Base-by-base conservation (phyloP, 2,329 filamentous ascomycete genomes). In the Coniella lustricola region DNA sequence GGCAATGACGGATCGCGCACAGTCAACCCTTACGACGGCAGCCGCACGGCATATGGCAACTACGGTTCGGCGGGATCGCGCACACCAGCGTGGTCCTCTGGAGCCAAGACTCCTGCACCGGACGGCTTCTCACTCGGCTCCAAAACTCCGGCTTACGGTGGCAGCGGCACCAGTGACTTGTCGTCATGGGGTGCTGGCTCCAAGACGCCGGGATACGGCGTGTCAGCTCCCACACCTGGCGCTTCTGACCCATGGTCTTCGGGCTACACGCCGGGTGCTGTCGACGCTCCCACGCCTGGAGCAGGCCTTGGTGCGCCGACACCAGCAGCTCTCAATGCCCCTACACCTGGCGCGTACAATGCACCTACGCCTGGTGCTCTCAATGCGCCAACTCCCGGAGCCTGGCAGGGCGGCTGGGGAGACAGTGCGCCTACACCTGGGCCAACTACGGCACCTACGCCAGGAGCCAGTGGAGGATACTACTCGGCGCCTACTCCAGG, bases 41-140 rank as follows among this genome's bases (percentile, higher is more conserved):
- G 70, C 62, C 82, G 83, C 39, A 90, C 88, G 14, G 81, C 87
- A 2, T 94, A 95, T 58, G 44, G 44, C 31, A 41, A 47, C 20
- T 47, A 47, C n/a, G 44, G 44, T 3, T 47, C 44, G 16, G 75
- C 77, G 18, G 82, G 83, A 25, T 76, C 77, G 41, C 80, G 86
- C 46, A 90, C 85, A 1, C 85, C 85, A 7, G 85, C 84, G 4
- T 90, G 86, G 86, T 83, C 84, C 50, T 85, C 88, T 2, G 86
- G 85, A 45, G 81, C 84, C 46, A 84, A 85, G 63, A 91, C 86
- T 1, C 72, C 87, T 46, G 79, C 80, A 17, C 71, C 74, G 13
- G 78, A 84, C 59, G 73, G 75, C 17, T 87, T 85, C 59, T 79
- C 75, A 47, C 74, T 77, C 48, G 84, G 84, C 7, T 83, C 80